A percentile compares a stretch with the other conserved stretches of the same genome.
These are phyloP conservation scores for Candida xyloterini DNA, from an alignment of 805 yeast species.

Conservation along the genomic window DNA sequence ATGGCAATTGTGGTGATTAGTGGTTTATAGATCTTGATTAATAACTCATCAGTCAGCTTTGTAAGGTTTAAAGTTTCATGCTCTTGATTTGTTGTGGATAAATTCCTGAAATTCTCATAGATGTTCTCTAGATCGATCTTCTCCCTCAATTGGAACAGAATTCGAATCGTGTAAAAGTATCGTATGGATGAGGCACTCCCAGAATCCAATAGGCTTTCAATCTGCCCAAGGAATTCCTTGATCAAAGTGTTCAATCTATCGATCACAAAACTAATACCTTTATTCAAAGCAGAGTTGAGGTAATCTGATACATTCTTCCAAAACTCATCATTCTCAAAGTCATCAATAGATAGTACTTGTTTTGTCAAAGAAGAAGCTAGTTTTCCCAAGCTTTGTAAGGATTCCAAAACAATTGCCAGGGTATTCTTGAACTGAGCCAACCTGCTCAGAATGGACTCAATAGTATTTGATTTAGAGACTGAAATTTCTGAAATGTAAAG, in stretches of 20 bases:
- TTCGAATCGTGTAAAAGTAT: constrained; percentile 26
- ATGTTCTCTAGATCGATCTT: constrained; percentile 21
- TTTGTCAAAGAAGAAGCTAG: constrained; percentile 22
- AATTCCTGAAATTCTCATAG: constrained; percentile 10
- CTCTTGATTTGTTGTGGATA: constrained; percentile 3
- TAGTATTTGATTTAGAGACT: constrained; percentile 12
- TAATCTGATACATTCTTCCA: constrained; percentile 24
- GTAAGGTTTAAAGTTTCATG: constrained; percentile 14
- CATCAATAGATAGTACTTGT: constrained; percentile 37
- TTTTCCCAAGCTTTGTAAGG: constrained; percentile 22
- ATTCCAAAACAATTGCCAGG: constrained; percentile 13
- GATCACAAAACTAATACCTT: constrained; percentile 16
- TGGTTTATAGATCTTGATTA: constrained; percentile 14
- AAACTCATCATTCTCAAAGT: constrained; percentile 32
- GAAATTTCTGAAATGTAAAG: constrained; percentile 19
- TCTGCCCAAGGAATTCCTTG: constrained; percentile 14
- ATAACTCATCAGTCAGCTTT: constrained; percentile 14
- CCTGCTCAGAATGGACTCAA: constrained; percentile 16
- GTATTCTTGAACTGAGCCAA: constrained; percentile 20
- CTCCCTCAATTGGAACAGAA: constrained; percentile 24
- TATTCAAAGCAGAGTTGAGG: constrained; percentile 15
- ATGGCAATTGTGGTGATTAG: constrained; percentile 9
- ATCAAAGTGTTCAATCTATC: constrained; percentile 19
- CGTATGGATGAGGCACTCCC: constrained; percentile 10
- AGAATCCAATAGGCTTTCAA: constrained; percentile 8